Evolutionary conservation across 148 eudicot species (phyloP).

Genomic region (Limonium bicolor): DNA sequence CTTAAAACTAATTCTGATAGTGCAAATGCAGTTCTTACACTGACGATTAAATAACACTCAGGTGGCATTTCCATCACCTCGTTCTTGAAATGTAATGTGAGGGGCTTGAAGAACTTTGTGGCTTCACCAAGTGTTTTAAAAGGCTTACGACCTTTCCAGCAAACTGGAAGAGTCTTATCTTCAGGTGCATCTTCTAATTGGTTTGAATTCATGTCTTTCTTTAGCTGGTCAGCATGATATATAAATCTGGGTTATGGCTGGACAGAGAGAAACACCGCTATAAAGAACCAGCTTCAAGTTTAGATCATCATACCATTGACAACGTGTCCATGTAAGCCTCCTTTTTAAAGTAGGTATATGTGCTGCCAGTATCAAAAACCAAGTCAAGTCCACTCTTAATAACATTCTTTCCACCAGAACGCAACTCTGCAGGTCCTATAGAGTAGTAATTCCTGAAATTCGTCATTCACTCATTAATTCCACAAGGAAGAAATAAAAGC

Average conservation of each 20-base stretch:
- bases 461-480: background rate
- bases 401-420: constrained; percentile 33
- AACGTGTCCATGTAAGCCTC: constrained; percentile 30
- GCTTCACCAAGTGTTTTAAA: constrained; percentile 53
- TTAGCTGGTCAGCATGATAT: constrained; percentile 27
- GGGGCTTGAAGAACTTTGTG: constrained; percentile 41
- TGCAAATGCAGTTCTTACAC: constrained; percentile 28
- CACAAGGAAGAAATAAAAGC: background rate
- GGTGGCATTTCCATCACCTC: constrained; percentile 45
- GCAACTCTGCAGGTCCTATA: constrained; percentile 57
- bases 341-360: constrained; percentile 40
- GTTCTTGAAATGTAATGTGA: constrained; percentile 40
- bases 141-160: constrained; percentile 66
- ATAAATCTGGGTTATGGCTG: background rate
- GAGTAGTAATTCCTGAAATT: constrained; percentile 45
- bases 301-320: constrained; percentile 31
- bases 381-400: constrained; percentile 29
- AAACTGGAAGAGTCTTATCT: constrained; percentile 47
- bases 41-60: constrained; percentile 60
- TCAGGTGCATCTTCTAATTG: constrained; percentile 35
- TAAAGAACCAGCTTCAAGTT: background rate
- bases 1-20: background rate
- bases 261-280: background rate
- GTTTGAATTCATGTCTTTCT: constrained; percentile 29
- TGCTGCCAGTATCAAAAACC: constrained; percentile 52